Conservation (phyloP, 306 rosid genomes). For the Prinsepia uniflora region DNA sequence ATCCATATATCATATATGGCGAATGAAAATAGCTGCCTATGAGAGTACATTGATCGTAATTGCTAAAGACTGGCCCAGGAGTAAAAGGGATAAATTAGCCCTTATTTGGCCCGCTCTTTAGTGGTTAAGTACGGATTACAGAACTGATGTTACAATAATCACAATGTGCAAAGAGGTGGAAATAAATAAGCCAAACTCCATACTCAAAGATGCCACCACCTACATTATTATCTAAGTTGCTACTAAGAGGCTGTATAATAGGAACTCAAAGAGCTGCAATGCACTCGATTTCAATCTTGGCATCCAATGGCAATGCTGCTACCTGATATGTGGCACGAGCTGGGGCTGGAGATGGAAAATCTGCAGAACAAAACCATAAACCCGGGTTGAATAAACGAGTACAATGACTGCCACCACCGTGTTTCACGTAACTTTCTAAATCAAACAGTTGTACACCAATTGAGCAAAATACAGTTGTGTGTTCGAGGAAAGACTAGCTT, state of each 20-base stretch:
- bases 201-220: constrained; percentile 23
- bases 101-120: no score
- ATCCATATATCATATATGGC: no score
- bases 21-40: no score
- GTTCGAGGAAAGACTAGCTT: not conserved
- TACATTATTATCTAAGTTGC: constrained; percentile 37
- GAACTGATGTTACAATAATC: not conserved
- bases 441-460: not conserved
- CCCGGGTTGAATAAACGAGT: not conserved
- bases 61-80: no score
- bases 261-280: constrained; percentile 56
- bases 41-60: no score
- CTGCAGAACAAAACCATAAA: constrained; percentile 33
- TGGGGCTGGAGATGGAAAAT: constrained; percentile 75
- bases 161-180: not conserved
- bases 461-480: not conserved
- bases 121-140: not conserved
- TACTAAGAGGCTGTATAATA: constrained; percentile 1
- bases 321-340: constrained; percentile 92
- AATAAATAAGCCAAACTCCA: not conserved
- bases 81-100: no score
- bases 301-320: constrained; percentile 86
- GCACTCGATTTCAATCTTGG: constrained; percentile 95
- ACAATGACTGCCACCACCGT: not conserved
- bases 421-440: not conserved